phyloP scores from a whole-genome alignment of 768 basidiomycete genomes.

The Mycena belliarum region DNA sequence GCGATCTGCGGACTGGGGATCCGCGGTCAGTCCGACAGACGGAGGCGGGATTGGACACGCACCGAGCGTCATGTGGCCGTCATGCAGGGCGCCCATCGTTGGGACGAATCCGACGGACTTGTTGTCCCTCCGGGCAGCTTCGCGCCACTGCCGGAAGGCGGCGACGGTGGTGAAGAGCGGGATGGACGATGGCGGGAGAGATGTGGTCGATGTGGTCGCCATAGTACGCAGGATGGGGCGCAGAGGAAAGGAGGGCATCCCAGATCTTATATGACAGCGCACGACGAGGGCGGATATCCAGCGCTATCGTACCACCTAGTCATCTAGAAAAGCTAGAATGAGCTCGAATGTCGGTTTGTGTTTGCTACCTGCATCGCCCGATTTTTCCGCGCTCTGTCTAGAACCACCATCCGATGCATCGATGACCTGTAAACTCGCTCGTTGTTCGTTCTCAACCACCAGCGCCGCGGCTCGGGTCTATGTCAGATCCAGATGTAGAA shows the following conservation, averaged over 20 bases:
- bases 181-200: constrained; percentile 40
- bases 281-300: not conserved
- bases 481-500: too few relatives aligned
- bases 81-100: constrained; percentile 97
- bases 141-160: constrained; percentile 74
- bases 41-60: constrained; percentile 25
- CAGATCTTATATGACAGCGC: not conserved
- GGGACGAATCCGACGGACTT: constrained; percentile 91
- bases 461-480: too few relatives aligned
- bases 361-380: too few relatives aligned
- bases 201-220: constrained; percentile 11
- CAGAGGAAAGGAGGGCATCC: not conserved
- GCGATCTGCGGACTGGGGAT: constrained; percentile 70
- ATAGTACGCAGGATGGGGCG: constrained; percentile 13
- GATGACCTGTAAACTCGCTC: too few relatives aligned
- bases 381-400: too few relatives aligned
- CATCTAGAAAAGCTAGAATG: too few relatives aligned
- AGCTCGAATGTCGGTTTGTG: too few relatives aligned
- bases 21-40: too few relatives aligned
- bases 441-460: too few relatives aligned
- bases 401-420: too few relatives aligned
- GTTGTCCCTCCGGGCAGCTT: constrained; percentile 52
- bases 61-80: constrained; percentile 93
- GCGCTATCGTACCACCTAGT: constrained; percentile 5
- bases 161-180: constrained; percentile 60